Evolutionary conservation across 2,329 filamentous ascomycete genomes (phyloP), one percentile per base, ranked within the genome.

Genomic region (Pyricularia sp.): DNA sequence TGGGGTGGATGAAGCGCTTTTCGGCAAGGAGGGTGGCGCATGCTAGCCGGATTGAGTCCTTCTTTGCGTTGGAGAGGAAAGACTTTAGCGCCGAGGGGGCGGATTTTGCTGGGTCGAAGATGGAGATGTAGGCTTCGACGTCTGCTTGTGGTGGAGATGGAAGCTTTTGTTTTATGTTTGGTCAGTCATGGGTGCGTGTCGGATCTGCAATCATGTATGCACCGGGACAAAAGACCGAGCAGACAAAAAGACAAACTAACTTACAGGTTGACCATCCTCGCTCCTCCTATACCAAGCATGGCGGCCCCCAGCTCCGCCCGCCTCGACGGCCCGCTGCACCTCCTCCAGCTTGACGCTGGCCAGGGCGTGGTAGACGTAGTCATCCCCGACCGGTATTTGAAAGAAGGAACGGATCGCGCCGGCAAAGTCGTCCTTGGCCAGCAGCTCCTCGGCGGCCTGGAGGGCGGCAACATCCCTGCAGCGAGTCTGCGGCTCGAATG

Each of bases 1-100:
- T 70, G 8, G 80, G 73, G 73, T 84, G 80, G 66, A 86, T 71
- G 69, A 80, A 77, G 66, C 84, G 81, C 68, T 80, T 81, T 28
- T 75, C 70, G 44, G 72, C 67, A n/a, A 91, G 79, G 73, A 88
- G 81, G 6, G 77, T 73, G 4, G 86, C 83, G 26, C 86, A 78
- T 33, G 77, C 75, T 65, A 78, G 75, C 62, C 88, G 83, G 22
- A 89, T 77, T 1, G 87, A 88, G 53, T 74, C 77, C 73, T 87
- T 82, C 66, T 81, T 81, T 53, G 89, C 87, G 72, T 90, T 90
- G 67, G 87, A 80, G 62, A 75, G 75, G 70, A 90, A 82, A 62
- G 81, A 82, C 67, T 80, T 87, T 16, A 91, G 79, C 12, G 87
- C 82, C 65, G 87, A 84, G 5, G 80, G 70, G 2, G 86, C 87